A percentile compares a stretch with the other conserved stretches of the same genome.
Conservation (phyloP, 495 filamentous ascomycete genomes). For the Penicillium atrosanguineum region DNA sequence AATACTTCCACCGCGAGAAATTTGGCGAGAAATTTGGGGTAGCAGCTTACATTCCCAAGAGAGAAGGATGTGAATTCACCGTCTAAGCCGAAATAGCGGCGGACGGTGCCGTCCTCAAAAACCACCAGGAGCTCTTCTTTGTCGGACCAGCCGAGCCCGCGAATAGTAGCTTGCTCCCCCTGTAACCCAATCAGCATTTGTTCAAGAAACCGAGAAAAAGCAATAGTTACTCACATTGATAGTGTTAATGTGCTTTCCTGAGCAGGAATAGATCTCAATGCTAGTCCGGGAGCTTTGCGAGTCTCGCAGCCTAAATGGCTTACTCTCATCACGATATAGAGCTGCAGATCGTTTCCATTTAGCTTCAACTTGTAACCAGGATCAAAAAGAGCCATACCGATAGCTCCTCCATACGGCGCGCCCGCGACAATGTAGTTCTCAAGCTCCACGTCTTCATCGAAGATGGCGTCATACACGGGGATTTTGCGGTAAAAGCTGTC, state of each 20-base stretch:
- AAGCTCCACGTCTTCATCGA: conserved; percentile 87
- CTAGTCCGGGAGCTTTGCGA: conserved; percentile 70
- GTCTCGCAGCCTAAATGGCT: conserved; percentile 73
- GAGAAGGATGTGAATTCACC: conserved; percentile 95
- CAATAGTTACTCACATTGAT: conserved; percentile 52
- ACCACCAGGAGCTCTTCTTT: conserved; percentile 91
- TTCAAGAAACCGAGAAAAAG: neutral
- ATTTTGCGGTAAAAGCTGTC: conserved; percentile 93
- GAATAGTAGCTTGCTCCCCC: conserved; percentile 91
- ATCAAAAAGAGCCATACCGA: conserved; percentile 57
- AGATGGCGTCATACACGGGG: conserved; percentile 86
- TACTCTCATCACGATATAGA: conserved; percentile 82
- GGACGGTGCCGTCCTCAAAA: conserved; percentile 83
- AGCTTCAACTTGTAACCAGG: neutral
- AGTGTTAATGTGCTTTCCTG: conserved; percentile 76
- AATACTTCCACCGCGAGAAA: neutral
- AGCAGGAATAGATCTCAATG: conserved; percentile 92
- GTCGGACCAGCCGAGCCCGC: conserved; percentile 93
- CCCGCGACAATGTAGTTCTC: conserved; percentile 91
- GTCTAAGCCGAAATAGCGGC: conserved; percentile 88
- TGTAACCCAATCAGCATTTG: conserved; percentile 32
- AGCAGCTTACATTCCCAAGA: conserved; percentile 69
- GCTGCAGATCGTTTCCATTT: conserved; percentile 47
- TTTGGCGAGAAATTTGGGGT: too few species aligned
- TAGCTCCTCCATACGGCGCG: conserved; percentile 90